Base-by-base conservation (phyloP, 2,329 filamentous ascomycete genomes). In the Talaromyces sp. region DNA sequence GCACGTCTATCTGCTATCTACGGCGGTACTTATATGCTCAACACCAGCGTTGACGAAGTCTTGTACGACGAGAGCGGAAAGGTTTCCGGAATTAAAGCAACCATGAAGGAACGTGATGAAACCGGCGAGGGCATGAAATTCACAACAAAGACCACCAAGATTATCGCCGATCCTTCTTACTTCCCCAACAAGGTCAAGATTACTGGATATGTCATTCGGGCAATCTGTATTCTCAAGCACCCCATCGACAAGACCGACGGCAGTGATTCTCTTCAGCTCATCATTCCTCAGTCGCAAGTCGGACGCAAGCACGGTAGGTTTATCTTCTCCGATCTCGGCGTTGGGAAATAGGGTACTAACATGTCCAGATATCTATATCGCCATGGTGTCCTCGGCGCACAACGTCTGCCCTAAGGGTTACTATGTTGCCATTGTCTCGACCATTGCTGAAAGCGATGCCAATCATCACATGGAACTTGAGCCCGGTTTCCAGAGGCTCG, bases 331-430 rank as follows among this genome's bases (percentile, higher is more conserved):
- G 28, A 28, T 3, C 28, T 28, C 28, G 28, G 28, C 28, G 28
- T 28, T 28, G 28, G n/a, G n/a, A n/a, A 28, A 28, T 28, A 3
- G 3, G 28, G 6, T 28, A 18, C 55, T 64, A 35, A 71, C 75
- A 25, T 73, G 60, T 12, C 39, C 67, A 95, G 92, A 98, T 74
- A 93, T 99, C 73, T 99, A 99, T 84, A 89, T 99, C 74, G 93
- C 95, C 63, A 90, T 95, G 76, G 92, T 99, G 64, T 97, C 93
- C 1, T 92, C 91, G 42, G 91, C 93, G 40, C 96, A 99, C 83
- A 98, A 96, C 72, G 96, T 99, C 70, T 98, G 93, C 82, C 95
- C 96, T 72, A 96, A 96, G 85, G 93, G 93, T 65, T 98, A 97
- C 86, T 99, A 96, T 83, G 92, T 99, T 70, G 95, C 95, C 71